Conservation (phyloP, 2,329 filamentous ascomycete genomes). For the Huntiella savannae region DNA sequence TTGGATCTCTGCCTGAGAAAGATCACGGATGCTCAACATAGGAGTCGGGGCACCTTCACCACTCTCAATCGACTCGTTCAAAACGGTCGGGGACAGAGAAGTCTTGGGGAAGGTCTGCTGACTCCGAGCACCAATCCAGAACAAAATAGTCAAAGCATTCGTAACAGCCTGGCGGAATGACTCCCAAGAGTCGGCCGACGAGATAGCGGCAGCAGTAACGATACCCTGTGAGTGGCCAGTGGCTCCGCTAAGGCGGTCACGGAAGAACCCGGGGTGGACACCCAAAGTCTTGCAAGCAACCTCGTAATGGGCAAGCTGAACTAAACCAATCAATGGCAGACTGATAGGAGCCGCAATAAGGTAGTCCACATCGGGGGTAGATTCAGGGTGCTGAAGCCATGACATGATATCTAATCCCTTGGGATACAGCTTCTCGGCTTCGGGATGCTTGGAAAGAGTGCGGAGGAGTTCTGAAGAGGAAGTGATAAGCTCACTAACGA, state of each 20-base stretch:
- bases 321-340: slow-evolving; percentile 85
- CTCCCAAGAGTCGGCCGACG: slow-evolving; percentile 83
- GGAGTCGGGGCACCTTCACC: slow-evolving; percentile 92
- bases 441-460: slow-evolving; percentile 59
- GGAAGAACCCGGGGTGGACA: slow-evolving; percentile 70
- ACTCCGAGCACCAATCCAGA: slow-evolving; percentile 95
- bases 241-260: slow-evolving; percentile 67
- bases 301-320: slow-evolving; percentile 88
- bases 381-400: slow-evolving; percentile 78
- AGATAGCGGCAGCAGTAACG: slow-evolving; percentile 78
- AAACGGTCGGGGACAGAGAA: slow-evolving; percentile 72
- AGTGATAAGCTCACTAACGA: slow-evolving; percentile 69
- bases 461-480: slow-evolving; percentile 76
- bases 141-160: slow-evolving; percentile 75
- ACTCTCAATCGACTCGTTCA: slow-evolving; percentile 84
- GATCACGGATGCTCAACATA: slow-evolving; percentile 92
- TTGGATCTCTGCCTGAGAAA: slow-evolving; percentile 73
- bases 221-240: slow-evolving; percentile 96
- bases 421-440: slow-evolving; percentile 84
- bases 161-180: slow-evolving; percentile 65
- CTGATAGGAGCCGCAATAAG: slow-evolving; percentile 88
- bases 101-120: slow-evolving; percentile 95
- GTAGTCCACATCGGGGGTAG: slow-evolving; percentile 86
- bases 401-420: slow-evolving; percentile 91
- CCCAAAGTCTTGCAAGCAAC: slow-evolving; percentile 86